A percentile compares a stretch with the other conserved stretches of the same genome.
Conservation (phyloP, 1,284 basidiomycete species). For the Porogramme epimiltina region DNA sequence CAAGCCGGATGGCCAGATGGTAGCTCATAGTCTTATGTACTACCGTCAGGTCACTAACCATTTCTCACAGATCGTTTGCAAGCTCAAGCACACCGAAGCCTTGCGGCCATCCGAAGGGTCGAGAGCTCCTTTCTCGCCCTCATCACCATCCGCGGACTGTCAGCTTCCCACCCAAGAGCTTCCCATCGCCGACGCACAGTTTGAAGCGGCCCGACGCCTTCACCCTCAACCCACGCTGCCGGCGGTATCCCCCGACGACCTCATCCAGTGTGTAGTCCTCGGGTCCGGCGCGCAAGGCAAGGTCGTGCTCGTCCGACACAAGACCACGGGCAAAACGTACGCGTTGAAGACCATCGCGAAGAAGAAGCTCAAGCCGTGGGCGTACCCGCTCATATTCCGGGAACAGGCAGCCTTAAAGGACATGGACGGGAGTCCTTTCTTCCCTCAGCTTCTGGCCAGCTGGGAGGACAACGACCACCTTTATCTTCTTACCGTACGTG, state of each 20-base stretch:
- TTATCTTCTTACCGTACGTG: slow-evolving; percentile 26
- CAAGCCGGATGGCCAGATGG: slow-evolving; percentile 14
- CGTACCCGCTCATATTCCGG: slow-evolving; percentile 10
- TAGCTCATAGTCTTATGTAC: background rate
- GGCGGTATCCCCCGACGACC: slow-evolving; percentile 12
- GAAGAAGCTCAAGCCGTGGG: slow-evolving; percentile 1
- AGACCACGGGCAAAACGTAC: slow-evolving; percentile 9
- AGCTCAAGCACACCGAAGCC: slow-evolving; percentile 4
- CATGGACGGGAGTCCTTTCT: slow-evolving; percentile 15
- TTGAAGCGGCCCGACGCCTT: slow-evolving; percentile 8
- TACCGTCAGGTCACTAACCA: background rate
- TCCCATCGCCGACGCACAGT: slow-evolving; percentile 11
- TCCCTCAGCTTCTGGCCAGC: slow-evolving; percentile 20
- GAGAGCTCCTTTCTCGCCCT: background rate
- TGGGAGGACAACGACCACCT: slow-evolving; percentile 33
- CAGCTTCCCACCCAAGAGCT: slow-evolving; percentile 4
- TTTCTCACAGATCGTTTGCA: slow-evolving; percentile 6
- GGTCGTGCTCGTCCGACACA: slow-evolving; percentile 26
- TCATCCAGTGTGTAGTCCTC: slow-evolving; percentile 20
- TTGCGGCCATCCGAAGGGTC: too few relatives aligned
- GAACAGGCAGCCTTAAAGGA: slow-evolving; percentile 15
- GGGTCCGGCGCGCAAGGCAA: slow-evolving; percentile 27
- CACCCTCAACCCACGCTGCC: background rate
- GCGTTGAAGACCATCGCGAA: slow-evolving; percentile 31
- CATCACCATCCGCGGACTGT: slow-evolving; percentile 5